A percentile compares a stretch with the other conserved stretches of the same genome.
phyloP scores from a whole-genome alignment of 768 basidiomycete species.

The Boletellus ananas region DNA sequence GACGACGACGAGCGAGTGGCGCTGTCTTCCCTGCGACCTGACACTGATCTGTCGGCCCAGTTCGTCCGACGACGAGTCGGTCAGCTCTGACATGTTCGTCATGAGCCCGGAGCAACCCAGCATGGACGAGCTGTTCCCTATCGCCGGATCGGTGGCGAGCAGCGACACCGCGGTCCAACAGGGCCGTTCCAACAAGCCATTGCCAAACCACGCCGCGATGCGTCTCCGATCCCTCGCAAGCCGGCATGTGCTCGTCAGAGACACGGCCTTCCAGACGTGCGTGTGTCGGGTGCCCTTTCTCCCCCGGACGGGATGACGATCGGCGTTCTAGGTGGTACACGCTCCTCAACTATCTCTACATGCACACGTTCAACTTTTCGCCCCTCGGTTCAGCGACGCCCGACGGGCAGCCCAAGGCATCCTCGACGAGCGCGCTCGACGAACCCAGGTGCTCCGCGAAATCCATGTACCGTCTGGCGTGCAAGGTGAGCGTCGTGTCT shows the following conservation, averaged over 20 bases:
- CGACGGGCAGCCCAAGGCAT: background rate
- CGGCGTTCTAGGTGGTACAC: no score
- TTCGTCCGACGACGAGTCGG: conserved; percentile 11
- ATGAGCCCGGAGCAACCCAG: conserved; percentile 14
- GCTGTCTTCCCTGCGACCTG: background rate
- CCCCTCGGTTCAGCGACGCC: conserved; percentile 23
- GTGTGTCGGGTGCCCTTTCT: no score
- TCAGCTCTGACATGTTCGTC: conserved; percentile 15
- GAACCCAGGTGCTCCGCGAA: conserved; percentile 36
- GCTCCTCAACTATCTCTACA: conserved; percentile 14
- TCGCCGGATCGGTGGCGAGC: conserved; percentile 1
- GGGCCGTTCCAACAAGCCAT: background rate
- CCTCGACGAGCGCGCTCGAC: conserved; percentile 8
- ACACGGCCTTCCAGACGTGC: conserved; percentile 31
- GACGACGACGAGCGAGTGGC: conserved; percentile 7
- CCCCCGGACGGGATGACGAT: no score
- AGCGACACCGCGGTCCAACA: conserved; percentile 7
- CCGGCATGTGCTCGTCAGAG: conserved; percentile 24
- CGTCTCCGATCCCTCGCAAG: conserved; percentile 18
- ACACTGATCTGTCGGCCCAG: conserved; percentile 1
- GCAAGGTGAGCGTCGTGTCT: conserved; percentile 27
- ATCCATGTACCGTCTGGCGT: conserved; percentile 43
- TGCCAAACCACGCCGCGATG: background rate
- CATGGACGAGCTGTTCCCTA: background rate
- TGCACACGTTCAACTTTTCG: conserved; percentile 29